Conservation (phyloP, 2,329 filamentous ascomycete species). For the Trichothecium roseum region DNA sequence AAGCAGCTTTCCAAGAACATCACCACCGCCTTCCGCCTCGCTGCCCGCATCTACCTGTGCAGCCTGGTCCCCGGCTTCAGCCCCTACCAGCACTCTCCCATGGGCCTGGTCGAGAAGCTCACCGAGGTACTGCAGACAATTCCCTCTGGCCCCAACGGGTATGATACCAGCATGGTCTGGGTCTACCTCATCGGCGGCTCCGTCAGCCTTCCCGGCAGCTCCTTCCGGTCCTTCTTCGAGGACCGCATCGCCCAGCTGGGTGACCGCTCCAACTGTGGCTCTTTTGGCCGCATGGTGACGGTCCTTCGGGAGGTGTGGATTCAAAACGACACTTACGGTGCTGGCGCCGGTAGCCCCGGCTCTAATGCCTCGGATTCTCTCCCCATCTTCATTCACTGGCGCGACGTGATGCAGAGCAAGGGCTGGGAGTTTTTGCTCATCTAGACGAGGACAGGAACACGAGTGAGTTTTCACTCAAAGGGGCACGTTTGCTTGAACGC, state of each 20-base stretch:
- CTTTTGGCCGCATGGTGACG: slow-evolving; percentile 72
- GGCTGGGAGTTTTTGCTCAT: slow-evolving; percentile 90
- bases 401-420: slow-evolving; percentile 85
- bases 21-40: slow-evolving; percentile 80
- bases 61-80: slow-evolving; percentile 84
- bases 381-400: slow-evolving; percentile 75
- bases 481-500: slow-evolving; percentile 6
- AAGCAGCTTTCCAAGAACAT: slow-evolving; percentile 82
- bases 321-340: slow-evolving; percentile 51
- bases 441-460: too few species aligned
- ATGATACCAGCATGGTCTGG: slow-evolving; percentile 87
- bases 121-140: slow-evolving; percentile 70
- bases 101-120: slow-evolving; percentile 69
- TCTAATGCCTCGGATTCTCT: slow-evolving; percentile 24
- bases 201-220: slow-evolving; percentile 59
- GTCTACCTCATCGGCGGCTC: slow-evolving; percentile 82
- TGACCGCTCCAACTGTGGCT: slow-evolving; percentile 68
- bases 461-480: too few species aligned
- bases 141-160: slow-evolving; percentile 69
- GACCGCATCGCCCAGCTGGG: slow-evolving; percentile 67
- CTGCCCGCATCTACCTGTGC: slow-evolving; percentile 94
- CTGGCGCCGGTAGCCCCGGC: slow-evolving; percentile 22
- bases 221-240: slow-evolving; percentile 69
- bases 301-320: slow-evolving; percentile 79
- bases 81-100: slow-evolving; percentile 61